These are phyloP conservation scores for Pisolithus microcarpus DNA, from an alignment of 768 basidiomycete species.

Conservation along the genomic window DNA sequence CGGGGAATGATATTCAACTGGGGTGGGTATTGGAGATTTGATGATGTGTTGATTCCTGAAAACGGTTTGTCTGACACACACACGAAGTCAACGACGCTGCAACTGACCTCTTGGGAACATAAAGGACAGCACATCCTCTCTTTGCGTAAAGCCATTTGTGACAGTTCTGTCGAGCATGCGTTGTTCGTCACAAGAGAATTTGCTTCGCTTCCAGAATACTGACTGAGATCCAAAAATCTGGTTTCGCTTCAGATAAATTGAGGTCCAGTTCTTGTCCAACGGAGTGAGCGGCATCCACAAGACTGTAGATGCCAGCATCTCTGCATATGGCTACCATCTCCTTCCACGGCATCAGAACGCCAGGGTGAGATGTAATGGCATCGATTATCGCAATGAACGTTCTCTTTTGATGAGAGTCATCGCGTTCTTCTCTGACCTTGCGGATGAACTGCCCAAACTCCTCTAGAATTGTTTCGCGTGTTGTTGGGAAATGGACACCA, in stretches of 20 bases:
- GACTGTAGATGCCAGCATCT: slow-evolving; percentile 52
- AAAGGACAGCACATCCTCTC: slow-evolving; percentile 61
- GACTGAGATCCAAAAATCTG: slow-evolving; percentile 79
- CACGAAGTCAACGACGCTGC: neutral
- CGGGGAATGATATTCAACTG: slow-evolving; percentile 46
- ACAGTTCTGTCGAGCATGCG: slow-evolving; percentile 46
- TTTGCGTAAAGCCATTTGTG: slow-evolving; percentile 82
- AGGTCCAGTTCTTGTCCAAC: slow-evolving; percentile 65
- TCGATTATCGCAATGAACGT: slow-evolving; percentile 69
- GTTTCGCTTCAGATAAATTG: slow-evolving; percentile 45
- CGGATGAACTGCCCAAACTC: slow-evolving; percentile 36
- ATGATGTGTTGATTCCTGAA: slow-evolving; percentile 59
- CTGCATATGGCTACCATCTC: slow-evolving; percentile 58
- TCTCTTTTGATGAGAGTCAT: slow-evolving; percentile 18
- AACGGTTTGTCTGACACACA: neutral
- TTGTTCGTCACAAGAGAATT: neutral
- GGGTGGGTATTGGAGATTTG: slow-evolving; percentile 52
- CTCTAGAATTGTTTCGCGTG: slow-evolving; percentile 48
- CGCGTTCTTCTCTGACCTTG: slow-evolving; percentile 18
- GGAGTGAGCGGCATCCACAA: slow-evolving; percentile 79
- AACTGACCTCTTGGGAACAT: slow-evolving; percentile 57
- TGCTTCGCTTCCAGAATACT: slow-evolving; percentile 12
- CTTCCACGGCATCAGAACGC: slow-evolving; percentile 61
- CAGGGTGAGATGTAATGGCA: slow-evolving; percentile 55
- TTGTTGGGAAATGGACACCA: slow-evolving; percentile 47